Evolutionary conservation across 371 early-diverging fungal genomes (phyloP).

Genomic region (Circinella umbellata): DNA sequence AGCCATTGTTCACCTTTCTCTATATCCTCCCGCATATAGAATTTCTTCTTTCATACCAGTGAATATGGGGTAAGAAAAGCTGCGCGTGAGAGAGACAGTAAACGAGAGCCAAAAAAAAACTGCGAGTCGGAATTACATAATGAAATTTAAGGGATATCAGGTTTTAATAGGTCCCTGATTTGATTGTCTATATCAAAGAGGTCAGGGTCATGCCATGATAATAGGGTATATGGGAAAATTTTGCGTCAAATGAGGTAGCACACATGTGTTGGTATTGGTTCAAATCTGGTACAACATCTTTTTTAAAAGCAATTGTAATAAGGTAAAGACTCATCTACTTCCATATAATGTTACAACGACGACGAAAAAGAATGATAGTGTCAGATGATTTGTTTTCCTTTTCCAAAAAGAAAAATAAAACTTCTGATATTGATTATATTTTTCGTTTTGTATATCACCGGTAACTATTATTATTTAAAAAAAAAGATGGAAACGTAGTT

Average conservation of each 20-base stretch:
- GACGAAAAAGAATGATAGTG: no score
- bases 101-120: not conserved
- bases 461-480: not conserved
- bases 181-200: not conserved
- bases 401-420: no score
- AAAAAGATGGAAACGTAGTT: not conserved
- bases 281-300: constrained; percentile 1
- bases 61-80: not conserved
- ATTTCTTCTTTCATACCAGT: not conserved
- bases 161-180: not conserved
- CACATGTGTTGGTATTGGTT: not conserved
- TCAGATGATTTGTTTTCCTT: no score
- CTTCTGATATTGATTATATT: no score
- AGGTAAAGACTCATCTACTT: not conserved
- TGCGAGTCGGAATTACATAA: constrained; percentile 3
- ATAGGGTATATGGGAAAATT: constrained; percentile 10
- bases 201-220: constrained; percentile 6
- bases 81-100: not conserved
- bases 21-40: no score
- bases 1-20: no score
- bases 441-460: no score
- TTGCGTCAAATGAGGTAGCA: constrained; percentile 7
- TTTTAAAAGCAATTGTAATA: not conserved
- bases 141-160: constrained; percentile 7
- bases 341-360: not conserved